These are phyloP conservation scores for Sporothrix sp. DNA, from an alignment of 2,329 filamentous ascomycete genomes.

Conservation along the genomic window DNA sequence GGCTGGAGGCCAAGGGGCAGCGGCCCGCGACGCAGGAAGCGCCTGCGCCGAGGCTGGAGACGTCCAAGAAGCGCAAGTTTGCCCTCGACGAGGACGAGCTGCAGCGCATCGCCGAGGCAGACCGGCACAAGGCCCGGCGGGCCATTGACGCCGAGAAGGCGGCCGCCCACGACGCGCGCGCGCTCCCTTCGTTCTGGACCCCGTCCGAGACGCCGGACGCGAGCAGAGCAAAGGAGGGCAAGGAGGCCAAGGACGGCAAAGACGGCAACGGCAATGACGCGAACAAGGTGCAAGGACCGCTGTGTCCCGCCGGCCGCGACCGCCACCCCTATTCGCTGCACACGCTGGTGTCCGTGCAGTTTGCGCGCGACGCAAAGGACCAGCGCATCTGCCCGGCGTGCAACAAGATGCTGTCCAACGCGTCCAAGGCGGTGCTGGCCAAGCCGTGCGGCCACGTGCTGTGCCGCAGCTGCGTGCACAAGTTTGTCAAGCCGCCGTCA, in stretches of 20 bases:
- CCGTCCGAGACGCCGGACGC: conserved; percentile 66
- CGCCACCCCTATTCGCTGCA: conserved; percentile 64
- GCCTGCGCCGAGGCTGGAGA: conserved; percentile 22
- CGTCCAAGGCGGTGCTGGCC: conserved; percentile 69
- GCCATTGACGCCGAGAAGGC: conserved; percentile 64
- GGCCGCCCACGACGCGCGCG: conserved; percentile 50
- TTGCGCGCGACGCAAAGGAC: conserved; percentile 38
- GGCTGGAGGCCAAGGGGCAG: conserved; percentile 31
- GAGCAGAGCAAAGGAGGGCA: conserved; percentile 13
- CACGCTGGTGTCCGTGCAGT: conserved; percentile 63
- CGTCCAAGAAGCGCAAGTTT: conserved; percentile 60
- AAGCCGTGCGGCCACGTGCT: conserved; percentile 88
- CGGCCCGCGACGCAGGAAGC: conserved; percentile 30
- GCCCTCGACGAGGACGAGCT: conserved; percentile 71
- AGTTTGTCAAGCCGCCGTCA: conserved; percentile 58
- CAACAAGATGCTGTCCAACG: conserved; percentile 71
- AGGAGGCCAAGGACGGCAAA: not conserved
- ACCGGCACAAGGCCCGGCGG: conserved; percentile 59
- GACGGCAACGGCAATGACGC: not conserved
- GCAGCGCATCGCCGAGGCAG: conserved; percentile 56
- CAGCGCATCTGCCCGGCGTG: conserved; percentile 67
- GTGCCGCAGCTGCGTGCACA: conserved; percentile 72
- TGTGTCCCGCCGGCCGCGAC: conserved; percentile 13
- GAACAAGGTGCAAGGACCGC: too few species aligned
- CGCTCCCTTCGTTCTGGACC: conserved; percentile 83